Evolutionary conservation across 2,329 filamentous ascomycete genomes (phyloP).

Genomic region (Aquanectria penicillioides): DNA sequence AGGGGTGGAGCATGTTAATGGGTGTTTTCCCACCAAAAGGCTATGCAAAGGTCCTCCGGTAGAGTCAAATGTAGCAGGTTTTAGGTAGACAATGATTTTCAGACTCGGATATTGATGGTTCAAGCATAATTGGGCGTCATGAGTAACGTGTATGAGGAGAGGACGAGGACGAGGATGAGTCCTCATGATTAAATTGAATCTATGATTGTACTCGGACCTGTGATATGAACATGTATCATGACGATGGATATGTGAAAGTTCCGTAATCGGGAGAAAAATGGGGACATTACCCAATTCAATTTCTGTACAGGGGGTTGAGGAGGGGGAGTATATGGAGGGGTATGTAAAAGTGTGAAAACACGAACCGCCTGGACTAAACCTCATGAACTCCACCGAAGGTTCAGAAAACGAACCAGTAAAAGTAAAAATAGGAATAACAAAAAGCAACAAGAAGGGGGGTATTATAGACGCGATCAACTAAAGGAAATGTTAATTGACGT

Average conservation of each 20-base stretch:
- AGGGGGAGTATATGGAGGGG: not conserved
- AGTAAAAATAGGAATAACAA: conserved; percentile 15
- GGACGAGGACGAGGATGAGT: not conserved
- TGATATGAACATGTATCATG: not conserved
- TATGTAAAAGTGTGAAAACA: conserved; percentile 6
- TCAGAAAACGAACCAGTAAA: conserved; percentile 1
- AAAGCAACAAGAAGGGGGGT: conserved; percentile 39
- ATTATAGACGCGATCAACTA: conserved; percentile 39
- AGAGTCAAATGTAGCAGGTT: conserved; percentile 44
- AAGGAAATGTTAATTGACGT: conserved; percentile 11
- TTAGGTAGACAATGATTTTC: conserved; percentile 43
- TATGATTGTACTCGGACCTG: conserved; percentile 10
- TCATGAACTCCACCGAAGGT: conserved; percentile 19
- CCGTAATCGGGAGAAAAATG: not conserved
- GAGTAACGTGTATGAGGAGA: conserved; percentile 8
- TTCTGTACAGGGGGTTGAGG: not conserved
- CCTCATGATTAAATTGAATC: conserved; percentile 13
- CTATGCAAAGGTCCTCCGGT: conserved; percentile 42
- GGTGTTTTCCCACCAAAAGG: conserved; percentile 46
- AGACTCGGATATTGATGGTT: conserved; percentile 34
- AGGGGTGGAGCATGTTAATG: conserved; percentile 46
- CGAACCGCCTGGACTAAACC: no score
- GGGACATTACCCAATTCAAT: conserved; percentile 16
- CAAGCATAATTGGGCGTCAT: conserved; percentile 5
- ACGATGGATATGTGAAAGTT: conserved; percentile 1